Percentiles rank a stretch among this genome's conserved stretches.
Conservation (phyloP, 768 basidiomycete genomes). For the Dacryopinax primogenitus region DNA sequence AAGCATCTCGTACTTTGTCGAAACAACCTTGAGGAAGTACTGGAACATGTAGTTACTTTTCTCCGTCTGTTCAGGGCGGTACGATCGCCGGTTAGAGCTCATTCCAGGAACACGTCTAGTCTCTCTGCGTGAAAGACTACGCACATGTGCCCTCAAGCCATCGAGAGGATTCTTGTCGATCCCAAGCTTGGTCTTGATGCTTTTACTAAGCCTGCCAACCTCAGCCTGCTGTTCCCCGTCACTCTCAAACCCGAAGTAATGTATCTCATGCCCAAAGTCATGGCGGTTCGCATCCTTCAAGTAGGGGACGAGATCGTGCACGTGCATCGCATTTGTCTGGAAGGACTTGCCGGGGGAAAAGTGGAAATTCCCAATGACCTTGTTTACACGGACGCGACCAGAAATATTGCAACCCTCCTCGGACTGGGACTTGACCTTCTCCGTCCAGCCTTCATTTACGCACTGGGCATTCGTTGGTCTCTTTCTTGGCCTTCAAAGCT, state of each 20-base stretch:
- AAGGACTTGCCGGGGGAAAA: constrained; percentile 92
- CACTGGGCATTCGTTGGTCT: constrained; percentile 42
- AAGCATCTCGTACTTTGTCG: constrained; percentile 82
- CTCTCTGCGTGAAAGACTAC: constrained; percentile 22
- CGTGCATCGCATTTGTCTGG: constrained; percentile 65
- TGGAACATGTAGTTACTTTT: constrained; percentile 92
- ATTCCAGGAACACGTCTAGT: not conserved
- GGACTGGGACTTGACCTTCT: constrained; percentile 82
- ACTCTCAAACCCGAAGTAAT: constrained; percentile 64
- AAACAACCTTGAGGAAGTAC: constrained; percentile 97
- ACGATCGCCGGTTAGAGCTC: constrained; percentile 10
- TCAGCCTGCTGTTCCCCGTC: constrained; percentile 21
- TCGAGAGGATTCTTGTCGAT: constrained; percentile 69
- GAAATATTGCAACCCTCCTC: constrained; percentile 89
- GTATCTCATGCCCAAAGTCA: constrained; percentile 82
- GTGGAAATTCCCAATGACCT: constrained; percentile 91
- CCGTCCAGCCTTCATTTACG: constrained; percentile 84
- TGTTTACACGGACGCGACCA: constrained; percentile 88
- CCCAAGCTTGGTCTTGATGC: constrained; percentile 46
- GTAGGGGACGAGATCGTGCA: constrained; percentile 89
- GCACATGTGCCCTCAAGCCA: constrained; percentile 37
- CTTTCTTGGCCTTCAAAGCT: not conserved
- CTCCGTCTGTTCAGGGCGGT: constrained; percentile 38
- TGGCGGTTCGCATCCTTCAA: constrained; percentile 72
- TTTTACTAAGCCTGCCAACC: constrained; percentile 19